These are phyloP conservation scores for Lactarius hengduanensis DNA, from an alignment of 768 basidiomycete genomes.

Conservation along the genomic window DNA sequence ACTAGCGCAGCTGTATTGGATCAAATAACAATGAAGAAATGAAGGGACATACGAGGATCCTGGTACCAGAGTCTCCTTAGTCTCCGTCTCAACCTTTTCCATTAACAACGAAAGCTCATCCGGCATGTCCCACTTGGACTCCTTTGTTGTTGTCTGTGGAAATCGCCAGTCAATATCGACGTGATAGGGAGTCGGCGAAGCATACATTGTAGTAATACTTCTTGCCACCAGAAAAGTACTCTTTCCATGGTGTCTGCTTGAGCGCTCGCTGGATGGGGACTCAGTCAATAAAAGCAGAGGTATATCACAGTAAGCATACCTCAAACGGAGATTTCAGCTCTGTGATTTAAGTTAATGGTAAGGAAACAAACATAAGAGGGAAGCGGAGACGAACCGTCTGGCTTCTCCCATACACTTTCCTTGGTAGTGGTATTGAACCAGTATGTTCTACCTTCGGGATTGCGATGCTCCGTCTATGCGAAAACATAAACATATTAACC, in stretches of 20 bases:
- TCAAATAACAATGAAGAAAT: neutral
- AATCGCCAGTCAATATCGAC: conserved; percentile 10
- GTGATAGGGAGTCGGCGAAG: conserved; percentile 1
- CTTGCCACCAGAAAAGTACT: conserved; percentile 88
- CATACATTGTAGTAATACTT: conserved; percentile 89
- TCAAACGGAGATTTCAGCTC: conserved; percentile 86
- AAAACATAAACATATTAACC: neutral
- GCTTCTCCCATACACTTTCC: conserved; percentile 98
- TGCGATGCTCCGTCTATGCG: conserved; percentile 83
- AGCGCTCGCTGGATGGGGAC: conserved; percentile 65
- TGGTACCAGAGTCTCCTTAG: conserved; percentile 38
- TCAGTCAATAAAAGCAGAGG: neutral
- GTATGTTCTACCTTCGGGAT: conserved; percentile 95
- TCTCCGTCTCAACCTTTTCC: conserved; percentile 82
- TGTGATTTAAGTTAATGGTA: conserved; percentile 3
- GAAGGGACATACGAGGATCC: conserved; percentile 3
- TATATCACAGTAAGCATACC: conserved; percentile 43
- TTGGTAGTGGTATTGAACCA: conserved; percentile 91
- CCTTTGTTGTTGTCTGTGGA: conserved; percentile 74
- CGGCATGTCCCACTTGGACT: conserved; percentile 98
- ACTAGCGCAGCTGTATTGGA: conserved; percentile 4
- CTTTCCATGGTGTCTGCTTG: conserved; percentile 90
- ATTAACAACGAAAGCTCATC: conserved; percentile 84
- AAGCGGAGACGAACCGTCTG: conserved; percentile 63
- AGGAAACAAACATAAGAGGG: neutral